A percentile compares a stretch with the other conserved stretches of the same genome.
Conservation (phyloP, 2,329 filamentous ascomycete genomes). For the Aspergillus niger region DNA sequence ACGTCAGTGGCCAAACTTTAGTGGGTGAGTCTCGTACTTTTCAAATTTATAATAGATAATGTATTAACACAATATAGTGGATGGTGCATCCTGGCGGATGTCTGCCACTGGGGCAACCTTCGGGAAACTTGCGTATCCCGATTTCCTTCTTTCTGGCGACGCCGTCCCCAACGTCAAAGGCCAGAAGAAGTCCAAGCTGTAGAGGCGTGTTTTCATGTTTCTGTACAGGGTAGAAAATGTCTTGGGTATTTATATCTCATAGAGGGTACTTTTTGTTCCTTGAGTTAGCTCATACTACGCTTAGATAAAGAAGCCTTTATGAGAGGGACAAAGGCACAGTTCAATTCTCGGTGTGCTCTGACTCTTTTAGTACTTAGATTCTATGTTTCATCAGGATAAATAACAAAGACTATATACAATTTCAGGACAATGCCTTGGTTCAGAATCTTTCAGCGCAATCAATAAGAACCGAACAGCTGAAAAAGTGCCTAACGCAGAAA, state of each 20-base stretch:
- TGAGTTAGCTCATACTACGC: not conserved
- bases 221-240: not conserved
- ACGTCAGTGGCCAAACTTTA: conserved; percentile 78
- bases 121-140: conserved; percentile 55
- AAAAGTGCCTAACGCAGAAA: too few species aligned
- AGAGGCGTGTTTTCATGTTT: not conserved
- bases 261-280: not conserved
- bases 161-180: conserved; percentile 60
- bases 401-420: not conserved
- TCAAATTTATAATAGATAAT: not conserved
- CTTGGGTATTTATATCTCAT: not conserved
- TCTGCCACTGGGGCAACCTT: conserved; percentile 32
- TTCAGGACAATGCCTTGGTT: not conserved
- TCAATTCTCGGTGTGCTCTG: not conserved
- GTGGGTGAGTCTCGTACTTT: conserved; percentile 53
- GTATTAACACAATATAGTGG: conserved; percentile 32
- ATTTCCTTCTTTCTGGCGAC: conserved; percentile 59
- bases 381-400: not conserved
- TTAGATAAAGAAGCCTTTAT: not conserved
- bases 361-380: not conserved
- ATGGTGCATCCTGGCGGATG: conserved; percentile 46
- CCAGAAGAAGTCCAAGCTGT: conserved; percentile 60
- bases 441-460: not conserved
- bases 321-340: not conserved
- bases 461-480: too few species aligned